These are phyloP conservation scores for Suillus paluster DNA, from an alignment of 768 basidiomycete species.

Conservation along the genomic window DNA sequence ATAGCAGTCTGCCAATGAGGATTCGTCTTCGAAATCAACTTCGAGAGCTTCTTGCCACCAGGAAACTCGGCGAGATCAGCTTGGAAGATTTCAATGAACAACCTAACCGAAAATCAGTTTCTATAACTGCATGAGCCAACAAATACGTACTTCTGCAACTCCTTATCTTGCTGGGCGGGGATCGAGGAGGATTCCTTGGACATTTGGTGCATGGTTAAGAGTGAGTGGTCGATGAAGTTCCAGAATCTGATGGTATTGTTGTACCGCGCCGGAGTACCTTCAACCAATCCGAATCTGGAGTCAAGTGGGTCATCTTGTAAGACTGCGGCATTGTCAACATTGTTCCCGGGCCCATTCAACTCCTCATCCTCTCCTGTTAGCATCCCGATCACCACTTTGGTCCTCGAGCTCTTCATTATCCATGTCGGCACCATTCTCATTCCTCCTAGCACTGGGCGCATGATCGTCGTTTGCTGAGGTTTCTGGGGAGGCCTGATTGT, in stretches of 20 bases:
- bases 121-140: not conserved
- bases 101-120: not conserved
- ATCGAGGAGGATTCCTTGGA: not conserved
- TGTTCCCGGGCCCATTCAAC: not conserved
- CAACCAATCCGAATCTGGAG: not conserved
- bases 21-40: not conserved
- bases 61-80: not conserved
- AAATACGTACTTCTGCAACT: not conserved
- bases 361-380: not conserved
- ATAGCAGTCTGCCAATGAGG: not conserved
- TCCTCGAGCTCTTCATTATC: not conserved
- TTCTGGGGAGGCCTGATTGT: not conserved
- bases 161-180: not conserved
- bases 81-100: not conserved
- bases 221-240: not conserved
- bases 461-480: not conserved
- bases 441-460: not conserved
- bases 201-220: not conserved
- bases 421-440: not conserved
- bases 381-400: not conserved
- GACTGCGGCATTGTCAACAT: not conserved
- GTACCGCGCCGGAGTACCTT: not conserved
- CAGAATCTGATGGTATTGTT: not conserved
- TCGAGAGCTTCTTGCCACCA: not conserved
- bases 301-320: not conserved